Conservation (phyloP, 2,329 filamentous ascomycete species). For the Dactylellina cionopaga region DNA sequence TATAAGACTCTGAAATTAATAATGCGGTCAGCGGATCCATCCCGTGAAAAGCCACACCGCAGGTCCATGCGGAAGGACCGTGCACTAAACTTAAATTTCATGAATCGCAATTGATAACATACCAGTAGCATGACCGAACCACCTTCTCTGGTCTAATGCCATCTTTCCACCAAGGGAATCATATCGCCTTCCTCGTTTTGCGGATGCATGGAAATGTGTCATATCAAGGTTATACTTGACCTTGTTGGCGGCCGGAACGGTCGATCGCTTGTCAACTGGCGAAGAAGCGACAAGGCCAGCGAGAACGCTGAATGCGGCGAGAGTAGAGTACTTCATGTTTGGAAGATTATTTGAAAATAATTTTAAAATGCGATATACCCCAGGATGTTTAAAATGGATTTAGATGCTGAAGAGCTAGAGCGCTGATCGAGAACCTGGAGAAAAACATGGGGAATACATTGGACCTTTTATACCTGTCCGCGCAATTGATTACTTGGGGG, state of each 20-base stretch:
- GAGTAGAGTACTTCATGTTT: constrained; percentile 51
- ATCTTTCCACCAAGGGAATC: constrained; percentile 50
- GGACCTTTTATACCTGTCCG: constrained; percentile 40
- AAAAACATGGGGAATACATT: constrained; percentile 50
- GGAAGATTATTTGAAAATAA: constrained; percentile 3
- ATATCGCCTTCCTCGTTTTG: constrained; percentile 49
- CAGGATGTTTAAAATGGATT: constrained; percentile 7
- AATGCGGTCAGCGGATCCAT: constrained; percentile 13
- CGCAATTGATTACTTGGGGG: constrained; percentile 16
- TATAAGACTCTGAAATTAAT: constrained; percentile 34
- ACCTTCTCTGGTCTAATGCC: constrained; percentile 34
- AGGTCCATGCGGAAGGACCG: constrained; percentile 21
- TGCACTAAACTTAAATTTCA: constrained; percentile 11
- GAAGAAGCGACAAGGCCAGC: constrained; percentile 41
- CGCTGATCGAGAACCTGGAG: constrained; percentile 45
- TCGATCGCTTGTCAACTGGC: constrained; percentile 45
- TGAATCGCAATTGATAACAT: constrained; percentile 8
- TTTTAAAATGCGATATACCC: constrained; percentile 23
- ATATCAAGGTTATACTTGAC: constrained; percentile 51
- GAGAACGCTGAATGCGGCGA: constrained; percentile 31
- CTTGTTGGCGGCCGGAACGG: constrained; percentile 42
- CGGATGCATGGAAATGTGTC: constrained; percentile 51
- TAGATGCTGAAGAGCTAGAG: constrained; percentile 26
- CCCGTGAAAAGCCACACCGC: constrained; percentile 34
- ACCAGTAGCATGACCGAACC: constrained; percentile 51